Evolutionary conservation across 345 rosid species (phyloP).

Genomic region (Camelina hispida): DNA sequence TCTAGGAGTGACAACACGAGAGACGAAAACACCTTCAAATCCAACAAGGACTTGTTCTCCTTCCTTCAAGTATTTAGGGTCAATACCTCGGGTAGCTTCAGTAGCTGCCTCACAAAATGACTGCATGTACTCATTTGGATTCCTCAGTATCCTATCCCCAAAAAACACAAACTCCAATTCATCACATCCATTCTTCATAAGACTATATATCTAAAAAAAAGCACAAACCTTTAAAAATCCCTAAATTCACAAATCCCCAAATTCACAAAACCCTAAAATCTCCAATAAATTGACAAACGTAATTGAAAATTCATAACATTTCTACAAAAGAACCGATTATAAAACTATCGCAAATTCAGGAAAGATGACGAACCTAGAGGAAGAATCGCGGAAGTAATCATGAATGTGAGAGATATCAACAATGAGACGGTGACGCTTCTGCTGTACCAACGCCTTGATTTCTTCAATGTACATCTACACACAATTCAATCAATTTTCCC

Average conservation of each 20-base stretch:
- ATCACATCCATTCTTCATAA: too few relatives aligned
- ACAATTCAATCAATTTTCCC: neutral
- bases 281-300: neutral
- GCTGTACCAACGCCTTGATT: conserved; percentile 79
- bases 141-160: conserved; percentile 67
- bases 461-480: conserved; percentile 76
- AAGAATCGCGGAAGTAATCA: conserved; percentile 62
- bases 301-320: neutral
- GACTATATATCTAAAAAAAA: too few relatives aligned
- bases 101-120: conserved; percentile 93
- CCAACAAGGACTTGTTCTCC: conserved; percentile 86
- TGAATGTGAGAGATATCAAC: conserved; percentile 91
- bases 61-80: conserved; percentile 80
- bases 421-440: conserved; percentile 91
- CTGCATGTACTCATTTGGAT: conserved; percentile 87
- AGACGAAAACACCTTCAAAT: conserved; percentile 94
- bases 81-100: conserved; percentile 71
- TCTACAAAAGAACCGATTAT: neutral
- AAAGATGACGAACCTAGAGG: conserved; percentile 54
- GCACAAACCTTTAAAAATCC: neutral
- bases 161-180: neutral
- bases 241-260: conserved; percentile 5
- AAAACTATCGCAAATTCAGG: neutral
- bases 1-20: conserved; percentile 91
- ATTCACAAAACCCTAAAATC: neutral